phyloP scores from a whole-genome alignment of 495 filamentous ascomycete species.

The Podospora comata region DNA sequence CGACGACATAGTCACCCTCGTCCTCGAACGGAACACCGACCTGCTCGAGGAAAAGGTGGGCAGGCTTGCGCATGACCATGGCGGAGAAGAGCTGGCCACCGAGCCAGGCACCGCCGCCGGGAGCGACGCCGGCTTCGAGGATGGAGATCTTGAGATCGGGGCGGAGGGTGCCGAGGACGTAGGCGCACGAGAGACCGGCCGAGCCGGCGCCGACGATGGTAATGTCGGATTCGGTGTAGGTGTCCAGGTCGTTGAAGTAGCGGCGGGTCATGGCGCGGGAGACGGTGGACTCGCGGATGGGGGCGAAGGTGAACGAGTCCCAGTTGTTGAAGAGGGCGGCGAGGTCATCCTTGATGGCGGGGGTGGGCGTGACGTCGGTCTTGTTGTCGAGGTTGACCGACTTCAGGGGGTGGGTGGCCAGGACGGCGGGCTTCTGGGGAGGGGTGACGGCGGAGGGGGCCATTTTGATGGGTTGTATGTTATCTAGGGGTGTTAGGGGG shows the following conservation, averaged over 20 bases:
- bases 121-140: constrained; percentile 81
- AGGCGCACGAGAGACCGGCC: constrained; percentile 79
- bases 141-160: constrained; percentile 90
- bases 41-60: constrained; percentile 75
- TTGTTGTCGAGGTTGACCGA: constrained; percentile 40
- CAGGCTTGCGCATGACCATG: constrained; percentile 92
- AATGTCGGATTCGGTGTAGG: constrained; percentile 85
- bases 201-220: constrained; percentile 88
- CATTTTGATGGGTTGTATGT: constrained; percentile 52
- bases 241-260: constrained; percentile 86
- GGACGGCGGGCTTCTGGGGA: constrained; percentile 25
- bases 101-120: constrained; percentile 87
- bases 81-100: constrained; percentile 89
- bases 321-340: constrained; percentile 65
- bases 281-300: constrained; percentile 86
- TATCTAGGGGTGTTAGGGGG: constrained; percentile 39
- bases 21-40: constrained; percentile 83
- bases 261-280: constrained; percentile 88
- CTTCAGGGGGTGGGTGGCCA: constrained; percentile 35
- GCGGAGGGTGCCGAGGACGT: constrained; percentile 76
- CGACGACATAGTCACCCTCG: constrained; percentile 80
- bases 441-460: constrained; percentile 62
- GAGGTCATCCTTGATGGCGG: constrained; percentile 51
- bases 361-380: constrained; percentile 37
- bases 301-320: constrained; percentile 75